Conservation (phyloP, 2,329 filamentous ascomycete species). For the Calonectria pseudoreteaudii region DNA sequence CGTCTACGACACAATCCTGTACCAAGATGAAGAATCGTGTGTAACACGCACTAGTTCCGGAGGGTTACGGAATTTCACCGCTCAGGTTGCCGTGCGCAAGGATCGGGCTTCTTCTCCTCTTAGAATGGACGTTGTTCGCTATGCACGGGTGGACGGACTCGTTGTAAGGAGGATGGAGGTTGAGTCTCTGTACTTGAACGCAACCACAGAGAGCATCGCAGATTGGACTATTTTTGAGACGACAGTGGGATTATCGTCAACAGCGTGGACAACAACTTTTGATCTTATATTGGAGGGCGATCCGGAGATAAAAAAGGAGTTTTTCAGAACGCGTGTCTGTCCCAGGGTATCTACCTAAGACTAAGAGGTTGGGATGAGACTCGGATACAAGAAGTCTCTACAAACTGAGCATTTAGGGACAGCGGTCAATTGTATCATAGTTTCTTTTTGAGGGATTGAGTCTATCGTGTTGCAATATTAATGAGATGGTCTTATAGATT, state of each 20-base stretch:
- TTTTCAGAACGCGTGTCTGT: conserved; percentile 27
- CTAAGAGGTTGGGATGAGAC: too few relatives aligned
- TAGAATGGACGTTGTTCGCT: conserved; percentile 20
- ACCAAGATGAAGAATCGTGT: conserved; percentile 43
- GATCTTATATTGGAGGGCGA: conserved; percentile 21
- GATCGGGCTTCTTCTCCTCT: not conserved
- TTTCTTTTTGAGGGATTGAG: not conserved
- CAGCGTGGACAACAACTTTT: conserved; percentile 29
- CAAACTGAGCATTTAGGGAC: not conserved
- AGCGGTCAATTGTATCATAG: not conserved
- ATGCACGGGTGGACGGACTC: conserved; percentile 7
- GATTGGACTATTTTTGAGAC: conserved; percentile 20
- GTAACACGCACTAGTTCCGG: conserved; percentile 14
- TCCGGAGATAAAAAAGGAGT: conserved; percentile 17
- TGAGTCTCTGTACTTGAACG: conserved; percentile 12
- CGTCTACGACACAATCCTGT: conserved; percentile 43
- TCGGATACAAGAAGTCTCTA: too few relatives aligned
- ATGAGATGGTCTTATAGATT: not conserved
- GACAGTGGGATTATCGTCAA: conserved; percentile 8
- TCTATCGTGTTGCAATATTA: not conserved
- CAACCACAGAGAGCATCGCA: conserved; percentile 6
- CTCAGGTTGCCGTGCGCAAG: conserved; percentile 2
- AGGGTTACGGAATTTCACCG: conserved; percentile 15
- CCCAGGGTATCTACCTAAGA: not conserved
- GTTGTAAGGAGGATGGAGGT: conserved; percentile 5